A percentile compares a stretch with the other conserved stretches of the same genome.
Conservation (phyloP, 176 grass and related monocot species). For the Triticum urartu region DNA sequence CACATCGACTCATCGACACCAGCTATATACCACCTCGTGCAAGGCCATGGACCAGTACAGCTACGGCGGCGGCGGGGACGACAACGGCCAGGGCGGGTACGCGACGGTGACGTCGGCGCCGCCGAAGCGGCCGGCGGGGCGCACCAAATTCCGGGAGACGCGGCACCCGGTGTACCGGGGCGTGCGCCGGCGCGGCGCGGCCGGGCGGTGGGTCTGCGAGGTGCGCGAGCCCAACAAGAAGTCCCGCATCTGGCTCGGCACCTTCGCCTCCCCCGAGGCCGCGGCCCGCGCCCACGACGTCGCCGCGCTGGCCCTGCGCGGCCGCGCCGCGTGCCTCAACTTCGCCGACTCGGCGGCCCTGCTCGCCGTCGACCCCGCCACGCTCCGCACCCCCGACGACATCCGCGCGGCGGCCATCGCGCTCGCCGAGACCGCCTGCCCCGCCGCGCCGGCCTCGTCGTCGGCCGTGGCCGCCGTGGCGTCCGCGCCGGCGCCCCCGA, state of each 20-base stretch:
- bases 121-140: slow-evolving; percentile 64
- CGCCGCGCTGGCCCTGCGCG: slow-evolving; percentile 65
- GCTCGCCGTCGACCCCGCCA: slow-evolving; percentile 48
- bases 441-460: neutral
- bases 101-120: slow-evolving; percentile 59
- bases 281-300: slow-evolving; percentile 89
- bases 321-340: slow-evolving; percentile 58
- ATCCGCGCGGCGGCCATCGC: slow-evolving; percentile 74
- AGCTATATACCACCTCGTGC: neutral
- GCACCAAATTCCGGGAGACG: slow-evolving; percentile 94
- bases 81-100: neutral
- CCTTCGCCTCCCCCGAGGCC: slow-evolving; percentile 66
- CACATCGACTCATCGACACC: too few species aligned
- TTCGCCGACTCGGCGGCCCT: slow-evolving; percentile 75
- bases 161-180: slow-evolving; percentile 78
- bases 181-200: slow-evolving; percentile 57
- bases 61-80: neutral
- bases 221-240: slow-evolving; percentile 85
- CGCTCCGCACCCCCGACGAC: slow-evolving; percentile 57
- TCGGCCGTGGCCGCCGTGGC: neutral
- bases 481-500: neutral
- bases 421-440: slow-evolving; percentile 50
- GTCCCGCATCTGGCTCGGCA: slow-evolving; percentile 91
- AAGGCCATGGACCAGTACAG: neutral
- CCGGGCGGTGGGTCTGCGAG: slow-evolving; percentile 75